Conservation (phyloP, 768 basidiomycete genomes). For the Kwoniella europaea region DNA sequence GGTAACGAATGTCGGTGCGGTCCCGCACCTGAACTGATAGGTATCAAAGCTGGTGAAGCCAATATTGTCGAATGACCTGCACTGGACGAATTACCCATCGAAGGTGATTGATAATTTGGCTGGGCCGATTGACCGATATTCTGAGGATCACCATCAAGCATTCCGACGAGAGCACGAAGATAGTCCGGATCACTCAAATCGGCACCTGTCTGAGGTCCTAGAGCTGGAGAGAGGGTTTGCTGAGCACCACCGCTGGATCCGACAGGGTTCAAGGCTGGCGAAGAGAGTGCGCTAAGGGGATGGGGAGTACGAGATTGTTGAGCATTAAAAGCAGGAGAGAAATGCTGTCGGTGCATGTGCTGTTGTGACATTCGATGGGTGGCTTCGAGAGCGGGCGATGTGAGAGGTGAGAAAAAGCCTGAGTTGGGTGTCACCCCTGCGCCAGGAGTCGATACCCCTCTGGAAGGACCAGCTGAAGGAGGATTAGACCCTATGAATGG, state of each 20-base stretch:
- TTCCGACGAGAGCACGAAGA: constrained; percentile 40
- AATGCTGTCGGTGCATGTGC: constrained; percentile 27
- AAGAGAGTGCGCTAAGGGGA: constrained; percentile 43
- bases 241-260: constrained; percentile 49
- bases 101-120: constrained; percentile 18
- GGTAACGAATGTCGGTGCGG: constrained; percentile 45
- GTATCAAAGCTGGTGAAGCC: constrained; percentile 19
- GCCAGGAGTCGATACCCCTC: constrained; percentile 46
- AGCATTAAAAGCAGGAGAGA: constrained; percentile 25
- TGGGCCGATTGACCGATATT: constrained; percentile 15
- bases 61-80: constrained; percentile 23
- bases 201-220: constrained; percentile 39
- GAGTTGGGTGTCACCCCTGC: constrained; percentile 42
- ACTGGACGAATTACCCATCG: constrained; percentile 17
- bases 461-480: constrained; percentile 59
- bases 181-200: constrained; percentile 49
- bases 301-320: constrained; percentile 37
- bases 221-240: constrained; percentile 54
- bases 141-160: constrained; percentile 30
- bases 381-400: constrained; percentile 59
- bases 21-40: constrained; percentile 19
- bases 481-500: constrained; percentile 59
- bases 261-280: constrained; percentile 50
- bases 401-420: constrained; percentile 59
- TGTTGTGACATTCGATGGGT: constrained; percentile 18